Evolutionary conservation across 2,329 filamentous ascomycete species (phyloP), one percentile per base, ranked within the genome.

Genomic region (Talaromyces sp.): DNA sequence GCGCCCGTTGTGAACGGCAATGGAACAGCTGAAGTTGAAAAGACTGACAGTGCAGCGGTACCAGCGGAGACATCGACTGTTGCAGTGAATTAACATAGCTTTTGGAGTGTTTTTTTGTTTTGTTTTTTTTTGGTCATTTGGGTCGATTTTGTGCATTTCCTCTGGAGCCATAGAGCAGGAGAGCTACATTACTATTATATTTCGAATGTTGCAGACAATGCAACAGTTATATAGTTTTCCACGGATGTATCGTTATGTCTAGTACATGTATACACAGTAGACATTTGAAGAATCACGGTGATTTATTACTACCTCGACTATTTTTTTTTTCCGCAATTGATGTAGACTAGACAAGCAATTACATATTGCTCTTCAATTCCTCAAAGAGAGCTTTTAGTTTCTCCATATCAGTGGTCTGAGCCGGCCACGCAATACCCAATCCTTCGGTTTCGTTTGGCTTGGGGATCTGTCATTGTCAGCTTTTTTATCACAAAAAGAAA

Each of bases 301-400:
- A 36, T 36, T 36, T 16, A n/a, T 40, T 7, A 40, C 16, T 40
- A 2, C 8, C 36, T 40, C 6, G 12, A n/a, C 36, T n/a, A 40
- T 40, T 5, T 6, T 40, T n/a, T n/a, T n/a, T n/a, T n/a, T n/a
- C 36, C 33, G 33, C 12, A 27, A 4, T 47, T 47, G 42, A 10
- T 12, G 16, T 27, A 18, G n/a, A 47, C n/a, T 47, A 47, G 10
- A 23, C 6, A 36, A 31, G 44, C 5, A 18, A 34, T 76, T 82
- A 96, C 84, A 98, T 94, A 83, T 92, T 96, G 16, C 89, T 79
- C 85, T 96, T 96, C 72, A 99, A 82, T 60, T 96, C 90, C 75
- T 94, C 92, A 64, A 85, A 83, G 64, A 96, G 80, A 65, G 85
- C 86, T 83, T 93, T 91, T 69, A 99, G 80, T 73, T 88, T 85